Evolutionary conservation across 2,329 filamentous ascomycete genomes (phyloP).

Genomic region (Calonectria naviculata): DNA sequence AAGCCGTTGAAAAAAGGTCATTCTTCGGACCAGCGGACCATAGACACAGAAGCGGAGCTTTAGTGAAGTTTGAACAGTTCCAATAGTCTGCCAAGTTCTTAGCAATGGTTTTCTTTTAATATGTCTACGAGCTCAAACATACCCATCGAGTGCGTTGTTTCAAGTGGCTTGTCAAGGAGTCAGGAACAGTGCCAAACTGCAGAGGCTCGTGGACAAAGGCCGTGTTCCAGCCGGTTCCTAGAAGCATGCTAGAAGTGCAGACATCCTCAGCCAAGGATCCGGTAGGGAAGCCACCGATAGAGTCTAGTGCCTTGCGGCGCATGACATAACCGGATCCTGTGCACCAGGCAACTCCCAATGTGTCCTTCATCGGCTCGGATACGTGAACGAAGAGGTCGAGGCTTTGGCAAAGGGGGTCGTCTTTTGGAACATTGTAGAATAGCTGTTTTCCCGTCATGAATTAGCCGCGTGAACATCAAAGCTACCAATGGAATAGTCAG

Average conservation of each 20-base stretch:
- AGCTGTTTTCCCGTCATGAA: not conserved
- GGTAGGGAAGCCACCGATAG: not conserved
- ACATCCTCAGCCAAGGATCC: not conserved
- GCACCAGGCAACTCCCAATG: constrained; percentile 60
- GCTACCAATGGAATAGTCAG: not conserved
- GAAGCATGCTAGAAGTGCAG: not conserved
- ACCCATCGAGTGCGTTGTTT: not conserved
- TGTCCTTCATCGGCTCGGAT: constrained; percentile 50
- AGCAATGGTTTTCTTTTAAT: too few species aligned
- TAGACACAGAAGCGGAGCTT: not conserved
- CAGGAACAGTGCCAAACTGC: not conserved
- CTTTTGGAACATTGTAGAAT: not conserved
- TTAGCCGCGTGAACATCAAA: not conserved
- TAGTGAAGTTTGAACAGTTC: not conserved
- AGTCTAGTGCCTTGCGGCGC: constrained; percentile 58
- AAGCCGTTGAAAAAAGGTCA: not conserved
- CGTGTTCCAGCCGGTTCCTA: not conserved
- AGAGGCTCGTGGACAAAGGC: not conserved
- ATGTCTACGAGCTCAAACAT: too few species aligned
- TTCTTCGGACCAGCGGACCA: not conserved
- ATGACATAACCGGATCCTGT: constrained; percentile 66
- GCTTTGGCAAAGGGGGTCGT: not conserved
- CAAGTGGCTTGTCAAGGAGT: not conserved
- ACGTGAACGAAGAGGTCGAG: constrained; percentile 37
- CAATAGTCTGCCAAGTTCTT: not conserved